Base-by-base conservation (phyloP, 192 early-diverging fungal genomes). In the Coemansia sp. region DNA sequence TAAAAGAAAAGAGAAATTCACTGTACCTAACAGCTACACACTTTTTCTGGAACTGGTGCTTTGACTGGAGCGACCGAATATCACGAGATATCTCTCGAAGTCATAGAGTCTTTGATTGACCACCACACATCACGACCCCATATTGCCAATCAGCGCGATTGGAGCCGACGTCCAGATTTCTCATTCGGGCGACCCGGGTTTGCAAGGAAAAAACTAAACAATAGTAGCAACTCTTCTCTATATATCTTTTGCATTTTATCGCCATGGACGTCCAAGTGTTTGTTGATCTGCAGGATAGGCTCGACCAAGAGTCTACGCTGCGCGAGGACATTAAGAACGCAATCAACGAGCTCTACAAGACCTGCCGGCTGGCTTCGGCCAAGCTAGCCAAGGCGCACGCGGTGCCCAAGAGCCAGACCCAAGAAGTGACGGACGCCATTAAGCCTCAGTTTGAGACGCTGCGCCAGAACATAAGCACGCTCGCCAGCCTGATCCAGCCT, bases 221-320 rank as follows among this genome's bases (percentile, higher is more conserved):
- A 42, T 16, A 42, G 41, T 14, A 42, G 41, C 14, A 46, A 46
- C 45, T 46, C 44, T 46, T 45, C 13, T 46, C 44, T 46, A 17
- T 8, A 0, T 40, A 29, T 37, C 21, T 27, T 39, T 42, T 66
- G 11, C 13, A 39, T 21, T 41, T 54, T 29, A 17, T 39, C 50
- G 27, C 7, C 48, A 81, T 82, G 79, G 75, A 77, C 39, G 61
- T 74, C 41, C 79, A 82, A 34, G 54, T 82, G 11, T 82, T 82
- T 64, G 64, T 77, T 42, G 75, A 82, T 37, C 68, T 82, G 31
- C 79, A 82, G 54, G 72, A 82, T 50, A 73, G 59, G 65, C 67
- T 82, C 24, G 79, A 82, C 50, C 63, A 65, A 21, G 79, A 77
- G 62, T 67, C 79, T 10, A 42, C 64, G n/a, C 68, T 77, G 37